These are phyloP conservation scores for Tillandsia leiboldiana DNA, from an alignment of 176 grass and related monocot species.

Conservation along the genomic window DNA sequence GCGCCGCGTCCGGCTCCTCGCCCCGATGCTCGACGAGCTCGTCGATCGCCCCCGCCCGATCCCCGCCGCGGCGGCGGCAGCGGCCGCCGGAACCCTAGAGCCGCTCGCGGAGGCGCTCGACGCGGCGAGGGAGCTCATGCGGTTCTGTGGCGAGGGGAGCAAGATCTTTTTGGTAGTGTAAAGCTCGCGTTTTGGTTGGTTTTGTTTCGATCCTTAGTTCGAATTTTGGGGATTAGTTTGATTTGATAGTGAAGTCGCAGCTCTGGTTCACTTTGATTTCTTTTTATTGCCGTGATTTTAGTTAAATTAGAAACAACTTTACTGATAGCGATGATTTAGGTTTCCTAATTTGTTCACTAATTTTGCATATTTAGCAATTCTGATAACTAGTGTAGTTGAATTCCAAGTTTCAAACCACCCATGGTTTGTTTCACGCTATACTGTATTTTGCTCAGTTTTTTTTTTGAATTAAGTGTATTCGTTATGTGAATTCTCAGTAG, in stretches of 20 bases:
- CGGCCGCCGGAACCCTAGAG: constrained; percentile 14
- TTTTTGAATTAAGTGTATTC: too few relatives aligned
- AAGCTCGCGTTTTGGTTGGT: not conserved
- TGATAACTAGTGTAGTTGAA: too few relatives aligned
- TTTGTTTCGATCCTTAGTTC: not conserved
- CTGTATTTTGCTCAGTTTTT: too few relatives aligned
- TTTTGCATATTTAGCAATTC: not conserved
- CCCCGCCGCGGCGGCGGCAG: not conserved
- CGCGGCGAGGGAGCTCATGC: constrained; percentile 39
- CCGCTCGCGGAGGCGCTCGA: constrained; percentile 45
- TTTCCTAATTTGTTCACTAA: not conserved
- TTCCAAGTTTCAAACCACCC: too few relatives aligned
- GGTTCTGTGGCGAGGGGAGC: constrained; percentile 52
- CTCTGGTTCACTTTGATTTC: not conserved
- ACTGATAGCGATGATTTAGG: not conserved
- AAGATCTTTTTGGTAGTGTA: constrained; percentile 65
- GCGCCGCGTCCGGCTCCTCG: constrained; percentile 57
- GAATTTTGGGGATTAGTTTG: not conserved
- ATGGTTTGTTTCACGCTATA: too few relatives aligned
- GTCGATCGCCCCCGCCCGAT: constrained; percentile 24
- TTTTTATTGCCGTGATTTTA: not conserved
- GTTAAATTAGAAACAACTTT: not conserved
- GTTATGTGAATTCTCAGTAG: too few relatives aligned
- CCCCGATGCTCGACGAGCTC: constrained; percentile 73
- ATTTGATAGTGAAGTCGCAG: not conserved